phyloP scores from a whole-genome alignment of 441 rosid species.

The Syzygium malaccense region DNA sequence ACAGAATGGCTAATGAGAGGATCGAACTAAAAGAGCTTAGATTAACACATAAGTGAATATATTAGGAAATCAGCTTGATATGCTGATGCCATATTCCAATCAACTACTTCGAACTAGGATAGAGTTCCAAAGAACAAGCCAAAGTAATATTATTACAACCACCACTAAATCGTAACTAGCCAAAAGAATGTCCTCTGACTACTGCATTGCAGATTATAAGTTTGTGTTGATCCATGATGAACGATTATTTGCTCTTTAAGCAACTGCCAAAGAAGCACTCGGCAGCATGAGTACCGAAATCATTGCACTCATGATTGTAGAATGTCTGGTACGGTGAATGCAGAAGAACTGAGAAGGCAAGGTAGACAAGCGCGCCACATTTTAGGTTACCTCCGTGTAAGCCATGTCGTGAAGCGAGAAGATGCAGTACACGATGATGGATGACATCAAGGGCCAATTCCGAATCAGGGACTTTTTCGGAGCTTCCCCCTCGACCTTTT shows the following conservation, averaged over 20 bases:
- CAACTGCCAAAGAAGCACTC: neutral
- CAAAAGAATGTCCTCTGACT: neutral
- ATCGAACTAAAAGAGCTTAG: neutral
- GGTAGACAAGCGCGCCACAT: neutral
- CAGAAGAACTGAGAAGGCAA: neutral
- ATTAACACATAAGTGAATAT: neutral
- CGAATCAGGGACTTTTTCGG: conserved; percentile 28
- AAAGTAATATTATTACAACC: neutral
- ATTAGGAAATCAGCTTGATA: neutral
- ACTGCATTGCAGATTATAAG: neutral
- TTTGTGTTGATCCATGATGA: neutral
- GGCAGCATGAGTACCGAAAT: neutral
- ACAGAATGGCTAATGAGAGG: neutral
- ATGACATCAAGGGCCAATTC: conserved; percentile 89
- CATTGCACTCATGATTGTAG: neutral
- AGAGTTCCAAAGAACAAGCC: neutral
- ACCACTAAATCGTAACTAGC: neutral
- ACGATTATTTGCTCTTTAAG: neutral
- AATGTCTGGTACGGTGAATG: neutral
- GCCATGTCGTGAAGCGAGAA: conserved; percentile 96
- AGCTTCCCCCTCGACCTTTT: conserved; percentile 13
- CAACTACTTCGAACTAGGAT: neutral
- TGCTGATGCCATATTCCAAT: neutral
- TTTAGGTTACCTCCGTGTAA: conserved; percentile 62
- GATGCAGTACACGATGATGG: conserved; percentile 73